These are phyloP conservation scores for Furcasterigmium sp. DNA, from an alignment of 2,329 filamentous ascomycete genomes.

Conservation along the genomic window DNA sequence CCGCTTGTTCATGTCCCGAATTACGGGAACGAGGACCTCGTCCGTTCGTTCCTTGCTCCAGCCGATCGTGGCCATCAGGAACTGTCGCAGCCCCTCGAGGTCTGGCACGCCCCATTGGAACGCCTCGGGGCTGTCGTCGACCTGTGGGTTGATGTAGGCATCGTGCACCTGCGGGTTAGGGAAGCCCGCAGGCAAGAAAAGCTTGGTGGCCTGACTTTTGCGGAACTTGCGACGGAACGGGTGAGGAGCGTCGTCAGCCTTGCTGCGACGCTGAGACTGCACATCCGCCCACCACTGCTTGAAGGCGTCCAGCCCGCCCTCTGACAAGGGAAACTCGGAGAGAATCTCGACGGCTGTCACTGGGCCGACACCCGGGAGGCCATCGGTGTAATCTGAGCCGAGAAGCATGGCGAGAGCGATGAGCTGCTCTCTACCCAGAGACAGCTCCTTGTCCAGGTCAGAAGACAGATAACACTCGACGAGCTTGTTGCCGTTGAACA, in stretches of 20 bases:
- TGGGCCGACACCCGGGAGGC: conserved; percentile 82
- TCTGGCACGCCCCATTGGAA: conserved; percentile 98
- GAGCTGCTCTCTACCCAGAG: conserved; percentile 77
- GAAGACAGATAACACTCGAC: conserved; percentile 88
- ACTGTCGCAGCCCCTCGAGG: conserved; percentile 74
- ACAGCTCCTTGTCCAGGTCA: conserved; percentile 86
- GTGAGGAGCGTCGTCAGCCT: conserved; percentile 53
- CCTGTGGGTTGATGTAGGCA: conserved; percentile 82
- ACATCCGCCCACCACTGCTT: conserved; percentile 82
- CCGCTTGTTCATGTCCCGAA: conserved; percentile 88
- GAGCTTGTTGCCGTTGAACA: conserved; percentile 98
- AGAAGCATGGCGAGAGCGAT: conserved; percentile 88
- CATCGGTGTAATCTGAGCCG: conserved; percentile 92
- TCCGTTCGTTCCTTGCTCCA: conserved; percentile 91
- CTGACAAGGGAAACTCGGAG: conserved; percentile 69
- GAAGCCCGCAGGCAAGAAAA: conserved; percentile 79
- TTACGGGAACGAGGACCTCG: conserved; percentile 91
- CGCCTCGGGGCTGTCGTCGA: conserved; percentile 68
- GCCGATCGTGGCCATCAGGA: conserved; percentile 86
- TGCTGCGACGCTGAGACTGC: conserved; percentile 61
- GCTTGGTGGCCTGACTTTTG: conserved; percentile 69
- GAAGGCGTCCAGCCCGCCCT: conserved; percentile 63
- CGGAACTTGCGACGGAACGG: conserved; percentile 83
- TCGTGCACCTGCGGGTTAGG: conserved; percentile 72
- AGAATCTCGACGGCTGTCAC: conserved; percentile 93